These are phyloP conservation scores for Diaporthe vexans DNA, from an alignment of 2,329 filamentous ascomycete genomes.

Conservation along the genomic window DNA sequence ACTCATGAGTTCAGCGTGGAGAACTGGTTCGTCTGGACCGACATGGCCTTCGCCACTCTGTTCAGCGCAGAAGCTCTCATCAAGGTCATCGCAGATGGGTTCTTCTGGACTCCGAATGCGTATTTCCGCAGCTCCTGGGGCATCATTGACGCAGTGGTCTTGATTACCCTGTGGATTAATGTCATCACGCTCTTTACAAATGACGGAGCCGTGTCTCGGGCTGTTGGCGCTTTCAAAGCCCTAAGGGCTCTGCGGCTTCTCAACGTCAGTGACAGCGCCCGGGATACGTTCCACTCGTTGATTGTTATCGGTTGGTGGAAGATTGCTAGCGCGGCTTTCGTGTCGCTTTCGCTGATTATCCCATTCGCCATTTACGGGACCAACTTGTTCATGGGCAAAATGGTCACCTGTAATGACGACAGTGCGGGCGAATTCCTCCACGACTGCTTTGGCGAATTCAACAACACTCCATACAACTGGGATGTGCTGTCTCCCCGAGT, in stretches of 20 bases:
- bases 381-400: conserved; percentile 89
- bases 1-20: conserved; percentile 68
- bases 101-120: conserved; percentile 97
- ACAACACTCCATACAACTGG: conserved; percentile 85
- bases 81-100: conserved; percentile 94
- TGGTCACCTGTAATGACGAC: conserved; percentile 85
- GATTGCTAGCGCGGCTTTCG: conserved; percentile 90
- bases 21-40: conserved; percentile 97
- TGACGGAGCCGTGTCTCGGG: conserved; percentile 87
- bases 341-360: conserved; percentile 93
- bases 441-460: conserved; percentile 89
- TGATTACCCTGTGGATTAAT: conserved; percentile 96
- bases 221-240: conserved; percentile 97
- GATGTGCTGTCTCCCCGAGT: conserved; percentile 85
- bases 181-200: conserved; percentile 86
- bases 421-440: conserved; percentile 70
- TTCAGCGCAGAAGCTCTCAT: conserved; percentile 90
- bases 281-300: conserved; percentile 96
- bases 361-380: conserved; percentile 97
- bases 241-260: conserved; percentile 90
- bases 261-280: conserved; percentile 95
- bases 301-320: conserved; percentile 97
- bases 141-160: conserved; percentile 91
- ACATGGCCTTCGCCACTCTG: conserved; percentile 88
- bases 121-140: conserved; percentile 98